Percentiles rank a stretch among this genome's conserved stretches.
Evolutionary conservation across 768 basidiomycete species (phyloP).

Genomic region (Cyathus striatus): DNA sequence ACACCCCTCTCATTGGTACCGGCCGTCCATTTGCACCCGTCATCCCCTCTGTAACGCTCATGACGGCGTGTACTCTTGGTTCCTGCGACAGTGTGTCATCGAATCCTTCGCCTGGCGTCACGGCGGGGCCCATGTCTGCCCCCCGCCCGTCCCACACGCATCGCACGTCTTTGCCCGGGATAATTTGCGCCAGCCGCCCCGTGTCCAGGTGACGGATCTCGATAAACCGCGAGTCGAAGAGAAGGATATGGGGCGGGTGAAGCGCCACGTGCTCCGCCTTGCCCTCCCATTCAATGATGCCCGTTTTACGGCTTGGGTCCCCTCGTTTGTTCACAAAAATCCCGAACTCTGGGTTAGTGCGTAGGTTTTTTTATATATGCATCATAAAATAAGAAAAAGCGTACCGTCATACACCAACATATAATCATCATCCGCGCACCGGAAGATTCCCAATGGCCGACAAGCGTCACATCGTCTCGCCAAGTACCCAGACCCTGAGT

Average conservation of each 20-base stretch:
- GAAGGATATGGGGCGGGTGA: conserved; percentile 83
- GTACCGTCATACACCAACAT: conserved; percentile 84
- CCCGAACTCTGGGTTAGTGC: conserved; percentile 63
- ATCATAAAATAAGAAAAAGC: conserved; percentile 8
- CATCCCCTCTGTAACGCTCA: conserved; percentile 53
- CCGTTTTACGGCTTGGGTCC: conserved; percentile 65
- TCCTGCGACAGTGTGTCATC: conserved; percentile 67
- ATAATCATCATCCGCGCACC: conserved; percentile 83
- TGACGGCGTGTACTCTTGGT: conserved; percentile 81
- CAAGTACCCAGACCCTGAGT: conserved; percentile 55
- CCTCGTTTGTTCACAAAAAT: conserved; percentile 91
- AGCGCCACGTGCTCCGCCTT: conserved; percentile 84
- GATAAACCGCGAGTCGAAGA: conserved; percentile 87
- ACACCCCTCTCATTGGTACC: conserved; percentile 37
- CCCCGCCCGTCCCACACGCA: conserved; percentile 88
- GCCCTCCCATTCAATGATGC: conserved; percentile 93
- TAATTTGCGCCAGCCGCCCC: conserved; percentile 77
- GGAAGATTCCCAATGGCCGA: conserved; percentile 86
- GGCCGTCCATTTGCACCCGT: conserved; percentile 30
- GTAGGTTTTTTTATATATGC: background rate
- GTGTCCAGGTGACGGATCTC: conserved; percentile 84
- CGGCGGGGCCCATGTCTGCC: conserved; percentile 50
- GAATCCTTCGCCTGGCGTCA: conserved; percentile 42
- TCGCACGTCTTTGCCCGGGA: conserved; percentile 74
- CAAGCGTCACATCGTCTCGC: conserved; percentile 79